Evolutionary conservation across 1,139 yeast genomes (phyloP), one percentile per base, ranked within the genome.

Genomic region (Taphrina pruni): DNA sequence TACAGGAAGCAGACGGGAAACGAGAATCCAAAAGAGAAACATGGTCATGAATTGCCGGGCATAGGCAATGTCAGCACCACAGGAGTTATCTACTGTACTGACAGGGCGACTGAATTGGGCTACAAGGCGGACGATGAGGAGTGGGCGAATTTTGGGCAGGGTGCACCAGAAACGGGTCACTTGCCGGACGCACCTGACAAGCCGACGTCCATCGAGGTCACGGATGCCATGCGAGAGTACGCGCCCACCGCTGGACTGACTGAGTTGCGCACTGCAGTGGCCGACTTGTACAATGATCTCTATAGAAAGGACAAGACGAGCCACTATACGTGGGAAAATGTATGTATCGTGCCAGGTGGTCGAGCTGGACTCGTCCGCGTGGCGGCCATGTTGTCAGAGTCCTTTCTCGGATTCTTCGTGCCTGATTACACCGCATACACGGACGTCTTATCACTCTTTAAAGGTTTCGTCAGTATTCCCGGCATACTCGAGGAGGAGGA

Each of bases 361-460:
- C 81, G 90, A 75, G 88, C 89, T 26, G 90, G 89, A 0, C 79
- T 87, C 72, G 86, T 88, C 35, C 82, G 90, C 77, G 86, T 86
- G 73, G 90, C 90, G 36, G 85, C 89, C 12, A 86, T 87, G 72
- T 82, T 87, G 70, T 81, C 85, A 70, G 89, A 87, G 76, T 81
- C 89, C 74, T 86, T 86, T 75, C 78, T 87, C 70, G 84, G 88
- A 21, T 87, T 86, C 77, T 87, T 87, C 76, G 80, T 86, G 73
- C 90, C 90, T 4, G 90, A 87, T 76, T 54, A 87, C 75, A 86
- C 90, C 36, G 90, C 90, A 3, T 86, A 86, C 75, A 88, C 90
- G n/a, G 90, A 86, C 77, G 86, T 86, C 89, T 80, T 86, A 74
- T 85, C 88, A 14, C 80, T 86, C 68, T 86, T 86, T 79, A 86